These are phyloP conservation scores for Talaromyces atroroseus DNA, from an alignment of 2,329 filamentous ascomycete genomes.

Conservation along the genomic window DNA sequence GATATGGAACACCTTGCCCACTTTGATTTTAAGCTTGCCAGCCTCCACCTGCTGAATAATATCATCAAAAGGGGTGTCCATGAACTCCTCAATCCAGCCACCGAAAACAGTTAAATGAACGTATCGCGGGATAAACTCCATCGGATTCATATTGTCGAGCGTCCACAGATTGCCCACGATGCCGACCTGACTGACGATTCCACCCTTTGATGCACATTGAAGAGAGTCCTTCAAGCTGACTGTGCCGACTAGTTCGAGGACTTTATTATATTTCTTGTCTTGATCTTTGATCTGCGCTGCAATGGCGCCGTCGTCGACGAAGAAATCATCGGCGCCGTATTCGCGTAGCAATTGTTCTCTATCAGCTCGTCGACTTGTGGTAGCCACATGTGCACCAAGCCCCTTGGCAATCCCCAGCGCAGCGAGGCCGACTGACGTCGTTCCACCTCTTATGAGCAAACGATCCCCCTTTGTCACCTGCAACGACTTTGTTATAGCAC, in stretches of 20 bases:
- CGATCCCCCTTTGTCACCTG: constrained; percentile 36
- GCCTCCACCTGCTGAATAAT: constrained; percentile 34
- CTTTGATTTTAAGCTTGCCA: constrained; percentile 36
- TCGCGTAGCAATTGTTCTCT: constrained; percentile 35
- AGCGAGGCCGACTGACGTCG: constrained; percentile 45
- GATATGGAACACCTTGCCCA: constrained; percentile 40
- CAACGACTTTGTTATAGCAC: constrained; percentile 37
- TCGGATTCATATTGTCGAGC: constrained; percentile 36
- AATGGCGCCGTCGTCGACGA: constrained; percentile 41
- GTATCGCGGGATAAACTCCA: constrained; percentile 38
- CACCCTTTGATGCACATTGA: constrained; percentile 27
- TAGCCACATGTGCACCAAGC: constrained; percentile 35
- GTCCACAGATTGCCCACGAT: constrained; percentile 43
- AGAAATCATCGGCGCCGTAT: constrained; percentile 39
- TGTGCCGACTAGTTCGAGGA: constrained; percentile 44
- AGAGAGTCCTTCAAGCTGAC: constrained; percentile 42
- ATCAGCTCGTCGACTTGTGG: constrained; percentile 36
- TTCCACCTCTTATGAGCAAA: constrained; percentile 47
- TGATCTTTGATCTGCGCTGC: constrained; percentile 29
- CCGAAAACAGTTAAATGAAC: constrained; percentile 40
- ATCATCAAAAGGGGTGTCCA: constrained; percentile 37
- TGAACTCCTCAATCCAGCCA: constrained; percentile 37
- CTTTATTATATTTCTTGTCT: constrained; percentile 37
- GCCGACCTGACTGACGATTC: constrained; percentile 44
- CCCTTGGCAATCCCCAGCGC: constrained; percentile 43